These are phyloP conservation scores for Chrysanthemum lavandulifolium DNA, from an alignment of 129 eudicot genomes.

Conservation along the genomic window DNA sequence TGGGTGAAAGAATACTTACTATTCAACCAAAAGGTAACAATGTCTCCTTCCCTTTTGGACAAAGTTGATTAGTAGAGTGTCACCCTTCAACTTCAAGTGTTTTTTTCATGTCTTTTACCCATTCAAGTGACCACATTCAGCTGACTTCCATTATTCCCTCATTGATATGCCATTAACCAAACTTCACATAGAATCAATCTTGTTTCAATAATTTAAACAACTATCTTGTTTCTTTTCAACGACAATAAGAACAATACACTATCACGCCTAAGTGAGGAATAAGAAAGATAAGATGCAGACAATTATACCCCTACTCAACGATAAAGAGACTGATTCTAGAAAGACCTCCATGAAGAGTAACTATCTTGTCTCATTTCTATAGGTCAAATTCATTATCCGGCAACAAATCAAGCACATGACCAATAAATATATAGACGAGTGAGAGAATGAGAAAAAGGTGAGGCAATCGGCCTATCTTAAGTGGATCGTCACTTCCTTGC, in stretches of 20 bases:
- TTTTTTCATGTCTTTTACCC: slow-evolving; percentile 15
- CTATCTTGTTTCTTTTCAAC: neutral
- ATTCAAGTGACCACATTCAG: slow-evolving; percentile 3
- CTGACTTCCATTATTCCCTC: slow-evolving; percentile 23
- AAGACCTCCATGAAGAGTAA: no score
- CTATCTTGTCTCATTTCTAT: no score
- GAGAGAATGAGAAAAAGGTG: no score
- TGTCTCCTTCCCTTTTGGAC: slow-evolving; percentile 23
- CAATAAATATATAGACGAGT: no score
- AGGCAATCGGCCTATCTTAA: no score
- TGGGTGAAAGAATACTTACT: slow-evolving; percentile 29
- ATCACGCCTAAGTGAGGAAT: no score
- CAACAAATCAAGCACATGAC: no score
- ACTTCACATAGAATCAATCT: slow-evolving; percentile 9
- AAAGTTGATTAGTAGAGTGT: slow-evolving; percentile 21
- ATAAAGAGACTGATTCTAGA: no score
- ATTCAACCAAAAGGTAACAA: slow-evolving; percentile 23
- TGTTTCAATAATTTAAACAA: neutral
- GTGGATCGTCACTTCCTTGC: no score
- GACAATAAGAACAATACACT: neutral
- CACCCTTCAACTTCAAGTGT: slow-evolving; percentile 18
- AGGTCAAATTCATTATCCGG: no score
- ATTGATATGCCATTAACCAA: slow-evolving; percentile 17
- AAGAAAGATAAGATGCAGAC: neutral
- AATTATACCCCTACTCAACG: no score